Evolutionary conservation across 2,329 filamentous ascomycete genomes (phyloP).

Genomic region (Periconia digitata): DNA sequence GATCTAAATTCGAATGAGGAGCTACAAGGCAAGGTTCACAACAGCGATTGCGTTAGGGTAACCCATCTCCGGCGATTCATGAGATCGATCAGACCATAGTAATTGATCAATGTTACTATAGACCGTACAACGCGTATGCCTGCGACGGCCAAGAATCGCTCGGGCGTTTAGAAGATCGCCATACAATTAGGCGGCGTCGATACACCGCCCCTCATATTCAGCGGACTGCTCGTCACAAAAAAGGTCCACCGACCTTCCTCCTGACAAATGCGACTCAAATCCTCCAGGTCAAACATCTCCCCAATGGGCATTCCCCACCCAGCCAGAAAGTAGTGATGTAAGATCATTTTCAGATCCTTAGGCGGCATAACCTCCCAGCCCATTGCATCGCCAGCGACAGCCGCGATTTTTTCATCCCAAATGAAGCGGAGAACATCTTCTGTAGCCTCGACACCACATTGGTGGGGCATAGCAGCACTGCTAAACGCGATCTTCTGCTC

Average conservation of each 20-base stretch:
- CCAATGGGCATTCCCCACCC: slow-evolving; percentile 54
- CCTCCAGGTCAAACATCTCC: slow-evolving; percentile 48
- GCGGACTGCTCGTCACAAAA: slow-evolving; percentile 47
- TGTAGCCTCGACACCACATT: slow-evolving; percentile 26
- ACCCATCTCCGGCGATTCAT: too few species aligned
- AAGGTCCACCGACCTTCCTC: slow-evolving; percentile 46
- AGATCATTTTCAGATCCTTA: slow-evolving; percentile 1
- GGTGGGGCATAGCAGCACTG: slow-evolving; percentile 27
- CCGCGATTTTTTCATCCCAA: slow-evolving; percentile 32
- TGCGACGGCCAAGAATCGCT: too few species aligned
- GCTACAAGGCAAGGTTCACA: too few species aligned
- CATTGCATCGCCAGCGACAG: slow-evolving; percentile 38
- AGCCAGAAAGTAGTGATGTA: slow-evolving; percentile 30
- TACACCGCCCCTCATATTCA: slow-evolving; percentile 46
- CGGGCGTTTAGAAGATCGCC: slow-evolving; percentile 39
- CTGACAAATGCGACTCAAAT: slow-evolving; percentile 41
- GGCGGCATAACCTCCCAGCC: slow-evolving; percentile 42
- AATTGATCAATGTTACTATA: too few species aligned
- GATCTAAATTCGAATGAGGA: too few species aligned
- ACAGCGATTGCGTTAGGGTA: too few species aligned
- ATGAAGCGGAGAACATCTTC: slow-evolving; percentile 32
- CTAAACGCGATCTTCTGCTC: slow-evolving; percentile 23
- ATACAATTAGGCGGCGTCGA: slow-evolving; percentile 39
- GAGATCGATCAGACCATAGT: too few species aligned
- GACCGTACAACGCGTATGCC: too few species aligned